Evolutionary conservation across 371 early-diverging fungal genomes (phyloP), one percentile per base, ranked within the genome.

Genomic region (Mucor irregularis): DNA sequence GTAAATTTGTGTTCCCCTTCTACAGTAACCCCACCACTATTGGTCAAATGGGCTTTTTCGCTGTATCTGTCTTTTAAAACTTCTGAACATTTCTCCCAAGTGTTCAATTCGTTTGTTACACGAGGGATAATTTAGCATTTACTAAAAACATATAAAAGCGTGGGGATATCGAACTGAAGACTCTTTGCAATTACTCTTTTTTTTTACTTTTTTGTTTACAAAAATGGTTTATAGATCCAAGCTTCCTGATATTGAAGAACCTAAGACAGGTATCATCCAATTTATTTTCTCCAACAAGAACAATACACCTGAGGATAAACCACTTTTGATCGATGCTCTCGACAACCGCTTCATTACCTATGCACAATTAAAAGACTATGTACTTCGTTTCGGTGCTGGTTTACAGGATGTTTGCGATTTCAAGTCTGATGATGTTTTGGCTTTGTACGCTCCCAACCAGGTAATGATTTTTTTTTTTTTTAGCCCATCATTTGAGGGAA

Each of bases 391-490:
- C 69, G 90, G 89, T 24, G 82, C 86, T 16, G 91, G 92, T 29
- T 71, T 95, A 17, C 73, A 79, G 64, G 80, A 88, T 54, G 34
- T 55, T 5, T 61, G 39, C 10, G 68, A 70, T 2, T 81, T 94
- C 29, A 66, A 83, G 39, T 74, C 64, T 34, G 86, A 89, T 51
- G 89, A 92, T 54, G 84, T 85, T 0, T 61, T 91, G 16, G 87
- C 83, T 30, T 57, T 91, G 3, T 87, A 81, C 46, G 68, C 90
- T 16, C 87, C 88, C 30, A 94, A 93, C 73, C 78, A 83, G 57
- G 80, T 51, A 30, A 31, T 17, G 4, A 30, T 25, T 14, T n/a
- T 38, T 8, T 38, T 14, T 38, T 8, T 38, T 9, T 38, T 38
- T 38, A 38, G 9, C 5, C 1, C 1, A 14, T 22, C 4, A 46